These are phyloP conservation scores for Ceratocystis colombiana DNA, from an alignment of 2,329 filamentous ascomycete species.

Conservation along the genomic window DNA sequence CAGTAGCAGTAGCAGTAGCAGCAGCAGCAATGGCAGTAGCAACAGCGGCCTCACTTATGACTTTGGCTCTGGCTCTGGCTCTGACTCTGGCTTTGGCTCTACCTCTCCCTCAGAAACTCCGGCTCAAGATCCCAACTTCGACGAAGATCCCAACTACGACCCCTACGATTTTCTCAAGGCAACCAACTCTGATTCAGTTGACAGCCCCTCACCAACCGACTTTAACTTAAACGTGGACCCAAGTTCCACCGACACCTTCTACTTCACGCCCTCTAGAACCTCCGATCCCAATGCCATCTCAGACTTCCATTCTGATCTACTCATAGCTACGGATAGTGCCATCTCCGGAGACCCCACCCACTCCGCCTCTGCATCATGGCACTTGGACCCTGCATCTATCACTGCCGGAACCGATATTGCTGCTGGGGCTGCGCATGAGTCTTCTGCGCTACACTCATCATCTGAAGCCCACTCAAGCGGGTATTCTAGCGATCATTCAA, in stretches of 20 bases:
- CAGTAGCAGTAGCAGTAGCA: not conserved
- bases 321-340: not conserved
- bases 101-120: not conserved
- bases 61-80: not conserved
- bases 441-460: not conserved
- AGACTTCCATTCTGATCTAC: not conserved
- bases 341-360: not conserved
- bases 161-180: not conserved
- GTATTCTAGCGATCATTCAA: not conserved
- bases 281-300: not conserved
- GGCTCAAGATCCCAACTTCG: not conserved
- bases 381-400: constrained; percentile 3
- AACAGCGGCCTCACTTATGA: not conserved
- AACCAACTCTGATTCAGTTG: not conserved
- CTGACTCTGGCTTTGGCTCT: not conserved
- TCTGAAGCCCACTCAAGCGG: not conserved
- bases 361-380: not conserved
- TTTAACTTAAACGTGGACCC: not conserved
- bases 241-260: not conserved
- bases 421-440: not conserved
- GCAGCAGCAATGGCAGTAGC: not conserved
- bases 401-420: not conserved
- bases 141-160: constrained; percentile 4
- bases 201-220: not conserved
- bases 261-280: not conserved